phyloP scores from a whole-genome alignment of 1,139 yeast genomes.

The Lodderomyces metapsilosis region DNA sequence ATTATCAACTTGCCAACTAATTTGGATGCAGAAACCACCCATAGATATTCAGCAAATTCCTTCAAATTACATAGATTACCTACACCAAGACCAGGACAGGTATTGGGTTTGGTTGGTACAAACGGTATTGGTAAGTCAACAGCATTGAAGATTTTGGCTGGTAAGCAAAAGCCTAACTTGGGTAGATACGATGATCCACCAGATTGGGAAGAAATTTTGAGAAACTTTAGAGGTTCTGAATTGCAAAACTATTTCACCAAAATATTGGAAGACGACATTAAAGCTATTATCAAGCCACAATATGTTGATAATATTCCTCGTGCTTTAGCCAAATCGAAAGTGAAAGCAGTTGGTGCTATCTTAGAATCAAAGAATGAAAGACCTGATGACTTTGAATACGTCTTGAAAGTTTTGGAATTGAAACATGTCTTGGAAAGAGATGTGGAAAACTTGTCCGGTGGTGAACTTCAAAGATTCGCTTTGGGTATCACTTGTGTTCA shows the following conservation, averaged over 20 bases:
- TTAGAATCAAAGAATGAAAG: conserved; percentile 74
- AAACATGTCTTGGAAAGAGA: conserved; percentile 77
- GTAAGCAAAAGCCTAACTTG: conserved; percentile 94
- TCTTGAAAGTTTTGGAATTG: conserved; percentile 71
- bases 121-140: conserved; percentile 99
- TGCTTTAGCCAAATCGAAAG: conserved; percentile 85
- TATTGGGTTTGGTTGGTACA: conserved; percentile 94
- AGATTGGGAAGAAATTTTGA: conserved; percentile 92
- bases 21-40: conserved; percentile 87
- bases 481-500: conserved; percentile 97
- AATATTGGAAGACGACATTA: conserved; percentile 87
- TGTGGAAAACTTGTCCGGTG: conserved; percentile 89
- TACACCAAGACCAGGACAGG: conserved; percentile 99
- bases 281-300: conserved; percentile 96
- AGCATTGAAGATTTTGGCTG: conserved; percentile 97
- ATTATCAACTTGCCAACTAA: conserved; percentile 96
- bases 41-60: conserved; percentile 95
- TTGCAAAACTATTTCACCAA: conserved; percentile 94
- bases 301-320: conserved; percentile 96
- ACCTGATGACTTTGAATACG: conserved; percentile 55
- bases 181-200: conserved; percentile 96
- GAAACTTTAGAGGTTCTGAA: conserved; percentile 93
- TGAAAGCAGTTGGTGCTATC: conserved; percentile 82
- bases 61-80: conserved; percentile 96
- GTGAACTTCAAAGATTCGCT: conserved; percentile 97